A percentile compares a stretch with the other conserved stretches of the same genome.
Conservation (phyloP, 495 filamentous ascomycete genomes). For the Pyronema domesticum region DNA sequence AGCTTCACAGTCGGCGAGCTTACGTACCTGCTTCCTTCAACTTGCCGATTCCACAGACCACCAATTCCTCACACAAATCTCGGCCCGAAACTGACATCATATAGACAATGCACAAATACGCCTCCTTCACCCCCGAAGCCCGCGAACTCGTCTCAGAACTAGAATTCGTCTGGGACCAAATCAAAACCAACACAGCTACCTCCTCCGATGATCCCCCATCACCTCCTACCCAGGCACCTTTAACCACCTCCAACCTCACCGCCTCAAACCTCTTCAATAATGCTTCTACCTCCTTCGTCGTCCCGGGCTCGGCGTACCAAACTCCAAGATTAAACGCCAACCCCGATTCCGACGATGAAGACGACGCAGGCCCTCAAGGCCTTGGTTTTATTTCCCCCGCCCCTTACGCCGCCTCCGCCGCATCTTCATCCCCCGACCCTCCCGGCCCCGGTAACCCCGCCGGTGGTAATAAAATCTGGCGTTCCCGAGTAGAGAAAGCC, state of each 20-base stretch:
- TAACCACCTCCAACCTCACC: constrained; percentile 16
- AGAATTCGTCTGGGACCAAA: constrained; percentile 97
- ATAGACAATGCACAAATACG: constrained; percentile 80
- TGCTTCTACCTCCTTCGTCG: not conserved
- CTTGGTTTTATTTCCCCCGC: constrained; percentile 18
- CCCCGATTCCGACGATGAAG: constrained; percentile 25
- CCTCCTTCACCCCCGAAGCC: constrained; percentile 64
- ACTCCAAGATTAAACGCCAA: constrained; percentile 9
- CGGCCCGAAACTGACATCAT: too few relatives aligned
- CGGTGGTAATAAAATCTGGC: constrained; percentile 34
- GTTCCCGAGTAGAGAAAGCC: constrained; percentile 65
- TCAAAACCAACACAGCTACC: constrained; percentile 62
- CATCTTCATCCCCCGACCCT: not conserved
- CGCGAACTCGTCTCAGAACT: constrained; percentile 80
- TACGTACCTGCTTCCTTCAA: too few relatives aligned
- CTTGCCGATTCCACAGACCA: too few relatives aligned
- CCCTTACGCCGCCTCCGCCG: constrained; percentile 24
- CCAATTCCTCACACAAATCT: too few relatives aligned
- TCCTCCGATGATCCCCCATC: constrained; percentile 30
- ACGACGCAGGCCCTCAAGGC: constrained; percentile 24
- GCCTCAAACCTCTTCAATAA: constrained; percentile 12
- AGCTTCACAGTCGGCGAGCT: too few relatives aligned
- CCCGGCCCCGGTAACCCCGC: not conserved
- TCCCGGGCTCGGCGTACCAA: not conserved
- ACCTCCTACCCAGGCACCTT: constrained; percentile 25